These are phyloP conservation scores for Fusarium annulatum DNA, from an alignment of 2,329 filamentous ascomycete genomes.

Conservation along the genomic window DNA sequence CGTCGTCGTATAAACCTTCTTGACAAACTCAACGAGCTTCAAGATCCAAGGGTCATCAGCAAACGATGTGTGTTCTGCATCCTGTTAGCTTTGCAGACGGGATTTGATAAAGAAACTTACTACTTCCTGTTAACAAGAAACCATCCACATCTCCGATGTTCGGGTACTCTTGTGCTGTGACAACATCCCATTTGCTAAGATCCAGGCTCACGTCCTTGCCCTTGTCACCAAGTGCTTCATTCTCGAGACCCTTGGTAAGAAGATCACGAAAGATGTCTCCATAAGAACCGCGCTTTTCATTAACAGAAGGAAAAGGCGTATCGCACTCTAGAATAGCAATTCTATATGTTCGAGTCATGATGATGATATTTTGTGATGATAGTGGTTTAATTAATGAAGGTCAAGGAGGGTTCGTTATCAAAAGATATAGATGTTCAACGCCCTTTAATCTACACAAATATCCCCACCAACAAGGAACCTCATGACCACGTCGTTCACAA, in stretches of 20 bases:
- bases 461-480: background rate
- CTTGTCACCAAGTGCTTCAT: constrained; percentile 35
- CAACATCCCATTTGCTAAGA: constrained; percentile 48
- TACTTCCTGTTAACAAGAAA: constrained; percentile 50
- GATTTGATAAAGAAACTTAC: constrained; percentile 24
- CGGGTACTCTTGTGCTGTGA: constrained; percentile 45
- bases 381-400: background rate
- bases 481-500: constrained; percentile 12
- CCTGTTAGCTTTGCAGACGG: background rate
- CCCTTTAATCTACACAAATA: constrained; percentile 1
- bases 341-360: constrained; percentile 39
- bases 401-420: background rate
- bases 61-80: constrained; percentile 51
- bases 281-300: constrained; percentile 45
- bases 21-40: constrained; percentile 51
- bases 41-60: constrained; percentile 55
- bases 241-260: constrained; percentile 37
- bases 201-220: constrained; percentile 38
- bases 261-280: constrained; percentile 48
- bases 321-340: constrained; percentile 50
- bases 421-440: background rate
- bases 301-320: constrained; percentile 45
- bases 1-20: constrained; percentile 40
- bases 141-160: constrained; percentile 44
- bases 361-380: background rate